Evolutionary conservation across 306 rosid genomes (phyloP).

Genomic region (Vigna unguiculata): DNA sequence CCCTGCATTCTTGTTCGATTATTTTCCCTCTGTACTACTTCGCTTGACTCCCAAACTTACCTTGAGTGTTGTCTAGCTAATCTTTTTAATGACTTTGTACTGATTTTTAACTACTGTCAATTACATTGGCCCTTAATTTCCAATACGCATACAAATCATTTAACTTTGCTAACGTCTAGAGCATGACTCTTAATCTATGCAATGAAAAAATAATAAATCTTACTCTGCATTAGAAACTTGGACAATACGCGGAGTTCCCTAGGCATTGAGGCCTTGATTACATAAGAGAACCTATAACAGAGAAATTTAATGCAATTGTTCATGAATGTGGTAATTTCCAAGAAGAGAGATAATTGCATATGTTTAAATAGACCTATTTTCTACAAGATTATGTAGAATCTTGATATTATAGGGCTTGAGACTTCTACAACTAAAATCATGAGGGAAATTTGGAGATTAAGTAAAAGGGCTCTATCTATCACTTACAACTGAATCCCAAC

Average conservation of each 20-base stretch:
- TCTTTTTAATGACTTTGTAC: neutral
- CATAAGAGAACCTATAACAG: neutral
- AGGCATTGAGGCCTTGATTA: constrained; percentile 11
- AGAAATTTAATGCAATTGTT: neutral
- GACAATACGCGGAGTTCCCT: neutral
- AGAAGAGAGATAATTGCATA: neutral
- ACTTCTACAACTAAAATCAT: constrained; percentile 8
- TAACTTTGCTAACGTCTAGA: neutral
- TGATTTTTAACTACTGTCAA: neutral
- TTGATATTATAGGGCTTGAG: neutral
- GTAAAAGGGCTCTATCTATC: neutral
- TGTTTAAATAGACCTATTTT: neutral
- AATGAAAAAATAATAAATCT: neutral
- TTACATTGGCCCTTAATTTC: neutral
- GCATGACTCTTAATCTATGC: neutral
- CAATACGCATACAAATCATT: neutral
- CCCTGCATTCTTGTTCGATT: neutral
- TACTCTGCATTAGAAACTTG: constrained; percentile 4
- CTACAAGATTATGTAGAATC: neutral
- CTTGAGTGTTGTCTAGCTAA: neutral
- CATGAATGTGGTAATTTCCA: too few species aligned
- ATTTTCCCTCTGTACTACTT: neutral
- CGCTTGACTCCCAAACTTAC: neutral
- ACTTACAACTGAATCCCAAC: neutral
- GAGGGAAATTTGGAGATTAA: neutral